Evolutionary conservation across 139 green algal species (phyloP), one percentile per base, ranked within the genome.

Genomic region (Haematococcus lacustris): DNA sequence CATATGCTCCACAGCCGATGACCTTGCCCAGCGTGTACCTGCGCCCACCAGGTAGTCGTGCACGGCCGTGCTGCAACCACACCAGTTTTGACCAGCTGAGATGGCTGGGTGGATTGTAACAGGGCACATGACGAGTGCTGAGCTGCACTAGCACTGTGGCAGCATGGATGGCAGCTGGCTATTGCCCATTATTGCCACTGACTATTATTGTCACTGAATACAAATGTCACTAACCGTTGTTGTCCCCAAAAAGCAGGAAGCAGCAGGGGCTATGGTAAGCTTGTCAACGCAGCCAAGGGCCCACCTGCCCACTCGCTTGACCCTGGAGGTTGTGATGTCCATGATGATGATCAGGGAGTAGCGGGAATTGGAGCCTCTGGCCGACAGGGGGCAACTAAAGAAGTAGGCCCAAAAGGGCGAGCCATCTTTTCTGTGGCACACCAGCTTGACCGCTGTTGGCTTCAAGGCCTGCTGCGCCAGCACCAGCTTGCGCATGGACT

Each of bases 1-100:
- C 88, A 62, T 76, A 87, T 0, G 87, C 86, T 1, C 89, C 89
- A 26, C 53, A 38, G 3, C 89, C 89, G 23, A 94, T 80, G 3
- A 87, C 71, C 26, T 78, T 75, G 23, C 87, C 83, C 26, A 89
- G 59, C 47, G 73, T 37, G 61, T 92, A 92, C 64, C 64, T 70
- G 61, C 33, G 34, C 3, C 17, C 13, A 57, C 13, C 47, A 57
- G 13, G 47, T 57, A 21, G n/a, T n/a, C n/a, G n/a, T n/a, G n/a
- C n/a, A n/a, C n/a, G n/a, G n/a, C n/a, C n/a, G n/a, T n/a, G n/a
- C n/a, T n/a, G n/a, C n/a, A n/a, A n/a, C n/a, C n/a, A n/a, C n/a
- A n/a, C n/a, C n/a, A n/a, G n/a, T n/a, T n/a, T n/a, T n/a, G n/a
- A n/a, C n/a, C n/a, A n/a, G n/a, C n/a, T n/a, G n/a, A n/a, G n/a